Evolutionary conservation across 148 eudicot species (phyloP).

Genomic region (Gaultheria prostrata): DNA sequence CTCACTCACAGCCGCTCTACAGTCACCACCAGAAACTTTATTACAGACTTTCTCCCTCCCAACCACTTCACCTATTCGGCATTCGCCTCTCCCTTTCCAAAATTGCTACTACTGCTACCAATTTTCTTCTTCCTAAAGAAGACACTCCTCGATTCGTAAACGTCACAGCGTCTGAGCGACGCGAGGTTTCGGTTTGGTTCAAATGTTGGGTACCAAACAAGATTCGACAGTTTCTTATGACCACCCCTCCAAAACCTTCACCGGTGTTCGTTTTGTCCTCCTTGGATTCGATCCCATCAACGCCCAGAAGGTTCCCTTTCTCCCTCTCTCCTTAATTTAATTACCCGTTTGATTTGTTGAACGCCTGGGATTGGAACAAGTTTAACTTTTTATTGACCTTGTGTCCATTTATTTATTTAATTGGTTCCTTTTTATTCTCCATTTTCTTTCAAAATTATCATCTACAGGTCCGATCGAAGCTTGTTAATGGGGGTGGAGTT

Average conservation of each 20-base stretch:
- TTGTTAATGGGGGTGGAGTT: constrained; percentile 62
- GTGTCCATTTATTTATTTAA: neutral
- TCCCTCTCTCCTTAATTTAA: neutral
- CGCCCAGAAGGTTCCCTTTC: constrained; percentile 31
- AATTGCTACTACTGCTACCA: neutral
- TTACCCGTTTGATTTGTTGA: neutral
- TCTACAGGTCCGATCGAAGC: constrained; percentile 51
- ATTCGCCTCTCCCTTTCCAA: neutral
- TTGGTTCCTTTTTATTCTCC: neutral
- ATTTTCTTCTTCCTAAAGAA: neutral
- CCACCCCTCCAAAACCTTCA: constrained; percentile 31
- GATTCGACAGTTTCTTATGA: constrained; percentile 16
- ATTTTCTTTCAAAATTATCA: neutral
- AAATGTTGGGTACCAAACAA: constrained; percentile 29
- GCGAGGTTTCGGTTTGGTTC: constrained; percentile 8
- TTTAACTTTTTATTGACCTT: neutral
- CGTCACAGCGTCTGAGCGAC: neutral
- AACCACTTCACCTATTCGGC: neutral
- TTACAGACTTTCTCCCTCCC: too few relatives aligned
- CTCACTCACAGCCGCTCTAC: neutral
- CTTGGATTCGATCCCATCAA: constrained; percentile 50
- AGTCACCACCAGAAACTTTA: too few relatives aligned
- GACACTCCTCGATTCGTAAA: neutral
- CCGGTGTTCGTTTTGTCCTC: constrained; percentile 52
- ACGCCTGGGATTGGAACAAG: neutral